These are phyloP conservation scores for Alternaria triticina DNA, from an alignment of 2,329 filamentous ascomycete genomes.

Conservation along the genomic window DNA sequence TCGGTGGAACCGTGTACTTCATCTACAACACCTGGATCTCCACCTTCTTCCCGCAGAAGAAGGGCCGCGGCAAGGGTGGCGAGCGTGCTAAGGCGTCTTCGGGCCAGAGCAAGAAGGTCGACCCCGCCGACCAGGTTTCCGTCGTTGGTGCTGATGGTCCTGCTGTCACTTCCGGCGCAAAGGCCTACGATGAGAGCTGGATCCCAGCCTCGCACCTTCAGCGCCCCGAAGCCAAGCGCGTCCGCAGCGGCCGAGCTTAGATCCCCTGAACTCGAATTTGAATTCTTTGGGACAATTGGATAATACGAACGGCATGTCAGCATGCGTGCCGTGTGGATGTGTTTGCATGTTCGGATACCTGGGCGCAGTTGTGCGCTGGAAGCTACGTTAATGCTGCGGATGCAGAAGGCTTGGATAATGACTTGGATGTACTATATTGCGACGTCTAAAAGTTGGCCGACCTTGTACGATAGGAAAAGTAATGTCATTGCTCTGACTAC, in stretches of 20 bases:
- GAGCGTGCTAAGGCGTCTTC: slow-evolving; percentile 69
- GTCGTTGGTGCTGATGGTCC: slow-evolving; percentile 75
- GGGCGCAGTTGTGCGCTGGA: neutral
- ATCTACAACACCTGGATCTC: slow-evolving; percentile 99
- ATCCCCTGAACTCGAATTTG: neutral
- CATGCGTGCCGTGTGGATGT: neutral
- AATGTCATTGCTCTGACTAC: slow-evolving; percentile 7
- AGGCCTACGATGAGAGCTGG: slow-evolving; percentile 90
- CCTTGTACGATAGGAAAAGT: slow-evolving; percentile 26
- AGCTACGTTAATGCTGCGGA: neutral
- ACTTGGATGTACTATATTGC: slow-evolving; percentile 20
- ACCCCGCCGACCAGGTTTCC: slow-evolving; percentile 63
- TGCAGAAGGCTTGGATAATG: slow-evolving; percentile 4
- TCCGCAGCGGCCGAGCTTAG: slow-evolving; percentile 56
- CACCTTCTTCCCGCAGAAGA: slow-evolving; percentile 88
- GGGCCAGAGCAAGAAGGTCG: slow-evolving; percentile 71
- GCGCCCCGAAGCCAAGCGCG: slow-evolving; percentile 73
- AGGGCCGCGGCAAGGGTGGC: slow-evolving; percentile 63
- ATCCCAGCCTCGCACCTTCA: slow-evolving; percentile 90
- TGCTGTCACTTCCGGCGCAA: slow-evolving; percentile 71
- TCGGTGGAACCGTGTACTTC: slow-evolving; percentile 86
- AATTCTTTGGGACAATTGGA: neutral
- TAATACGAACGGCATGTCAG: neutral
- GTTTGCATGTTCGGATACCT: neutral
- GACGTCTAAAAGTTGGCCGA: slow-evolving; percentile 17